Percentiles rank a stretch among this genome's conserved stretches.
Conservation (phyloP, 1,284 basidiomycete species). For the Fistulina hepatica region DNA sequence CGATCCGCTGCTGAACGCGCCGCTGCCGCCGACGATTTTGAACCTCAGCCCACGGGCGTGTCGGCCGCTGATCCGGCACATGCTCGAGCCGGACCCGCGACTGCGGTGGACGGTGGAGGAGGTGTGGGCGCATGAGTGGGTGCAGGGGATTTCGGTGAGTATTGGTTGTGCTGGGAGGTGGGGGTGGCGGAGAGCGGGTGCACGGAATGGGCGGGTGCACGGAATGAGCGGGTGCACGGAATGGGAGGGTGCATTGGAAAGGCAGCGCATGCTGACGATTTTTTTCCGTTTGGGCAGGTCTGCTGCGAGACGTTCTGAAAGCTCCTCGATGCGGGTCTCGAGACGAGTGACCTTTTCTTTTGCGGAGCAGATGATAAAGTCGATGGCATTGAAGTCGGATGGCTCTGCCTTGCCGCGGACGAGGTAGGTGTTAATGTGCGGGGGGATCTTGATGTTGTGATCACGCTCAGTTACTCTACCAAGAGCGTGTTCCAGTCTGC, state of each 20-base stretch:
- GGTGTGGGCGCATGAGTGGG: conserved; percentile 75
- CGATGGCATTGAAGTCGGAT: conserved; percentile 90
- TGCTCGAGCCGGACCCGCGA: conserved; percentile 94
- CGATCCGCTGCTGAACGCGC: no score
- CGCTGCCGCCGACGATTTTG: conserved; percentile 52
- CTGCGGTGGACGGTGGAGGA: conserved; percentile 75
- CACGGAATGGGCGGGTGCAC: no score
- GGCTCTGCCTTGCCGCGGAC: conserved; percentile 95
- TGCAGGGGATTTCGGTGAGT: conserved; percentile 70
- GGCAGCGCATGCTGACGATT: no score
- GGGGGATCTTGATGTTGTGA: conserved; percentile 88
- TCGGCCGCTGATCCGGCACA: conserved; percentile 77
- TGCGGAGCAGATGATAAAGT: conserved; percentile 92
- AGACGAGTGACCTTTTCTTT: conserved; percentile 92
- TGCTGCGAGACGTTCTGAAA: no score
- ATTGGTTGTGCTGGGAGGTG: conserved; percentile 53
- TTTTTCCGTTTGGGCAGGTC: no score
- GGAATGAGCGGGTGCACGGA: no score
- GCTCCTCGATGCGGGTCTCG: conserved; percentile 90
- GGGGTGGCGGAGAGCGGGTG: conserved; percentile 26
- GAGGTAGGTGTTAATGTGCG: conserved; percentile 96
- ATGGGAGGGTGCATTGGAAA: no score
- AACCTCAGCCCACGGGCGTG: conserved; percentile 86
- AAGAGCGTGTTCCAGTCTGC: no score
- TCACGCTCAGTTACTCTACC: no score